phyloP scores from a whole-genome alignment of 2,329 filamentous ascomycete species.

The Sporothrix brunneoviolacea region DNA sequence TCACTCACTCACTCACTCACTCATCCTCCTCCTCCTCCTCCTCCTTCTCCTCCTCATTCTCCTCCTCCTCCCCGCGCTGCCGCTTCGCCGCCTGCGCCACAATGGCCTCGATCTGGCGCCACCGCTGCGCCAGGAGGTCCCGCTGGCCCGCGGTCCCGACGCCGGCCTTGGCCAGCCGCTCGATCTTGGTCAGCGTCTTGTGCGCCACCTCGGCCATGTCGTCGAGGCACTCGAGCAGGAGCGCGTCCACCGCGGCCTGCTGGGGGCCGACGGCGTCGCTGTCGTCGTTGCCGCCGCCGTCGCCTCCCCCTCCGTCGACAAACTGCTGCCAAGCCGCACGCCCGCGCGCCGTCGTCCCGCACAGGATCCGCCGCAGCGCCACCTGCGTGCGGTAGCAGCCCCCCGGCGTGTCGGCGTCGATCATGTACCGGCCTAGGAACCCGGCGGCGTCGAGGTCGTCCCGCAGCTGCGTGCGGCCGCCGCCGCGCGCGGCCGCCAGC shows the following conservation, averaged over 20 bases:
- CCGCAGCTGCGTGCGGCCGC: too few species aligned
- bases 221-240: slow-evolving; percentile 14
- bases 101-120: slow-evolving; percentile 19
- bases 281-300: slow-evolving; percentile 7
- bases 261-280: not conserved
- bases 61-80: not conserved
- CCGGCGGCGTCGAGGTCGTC: slow-evolving; percentile 17
- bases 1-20: too few species aligned
- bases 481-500: slow-evolving; percentile 6
- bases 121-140: slow-evolving; percentile 14
- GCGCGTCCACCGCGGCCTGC: slow-evolving; percentile 2
- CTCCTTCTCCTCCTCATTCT: not conserved
- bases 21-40: not conserved
- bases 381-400: slow-evolving; percentile 23
- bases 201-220: slow-evolving; percentile 15
- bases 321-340: slow-evolving; percentile 16
- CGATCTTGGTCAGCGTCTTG: slow-evolving; percentile 6
- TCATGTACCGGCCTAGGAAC: slow-evolving; percentile 21
- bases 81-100: slow-evolving; percentile 10
- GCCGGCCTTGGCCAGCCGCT: not conserved
- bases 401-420: slow-evolving; percentile 20
- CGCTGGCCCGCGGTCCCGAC: slow-evolving; percentile 16
- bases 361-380: slow-evolving; percentile 19
- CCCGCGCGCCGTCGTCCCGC: slow-evolving; percentile 3
- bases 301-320: slow-evolving; percentile 12